Evolutionary conservation across 768 basidiomycete species (phyloP).

Genomic region (Suillus bovinus): DNA sequence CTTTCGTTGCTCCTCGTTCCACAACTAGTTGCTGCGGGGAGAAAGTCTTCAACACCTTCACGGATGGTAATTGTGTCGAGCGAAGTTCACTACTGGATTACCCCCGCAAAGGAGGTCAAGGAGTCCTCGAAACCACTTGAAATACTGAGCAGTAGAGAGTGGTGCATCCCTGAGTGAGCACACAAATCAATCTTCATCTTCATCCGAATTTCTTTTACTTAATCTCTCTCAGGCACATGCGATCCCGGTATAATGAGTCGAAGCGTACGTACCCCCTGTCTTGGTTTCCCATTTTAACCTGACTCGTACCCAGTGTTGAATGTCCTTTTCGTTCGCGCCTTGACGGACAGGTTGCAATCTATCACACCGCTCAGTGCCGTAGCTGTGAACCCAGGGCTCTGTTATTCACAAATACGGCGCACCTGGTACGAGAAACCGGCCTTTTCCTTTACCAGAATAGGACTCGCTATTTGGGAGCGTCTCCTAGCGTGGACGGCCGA

Average conservation of each 20-base stretch:
- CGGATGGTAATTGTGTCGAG: slow-evolving; percentile 36
- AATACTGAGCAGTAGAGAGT: slow-evolving; percentile 23
- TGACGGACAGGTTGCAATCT: slow-evolving; percentile 24
- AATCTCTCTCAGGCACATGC: slow-evolving; percentile 16
- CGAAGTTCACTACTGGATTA: slow-evolving; percentile 22
- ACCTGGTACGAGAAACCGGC: background rate
- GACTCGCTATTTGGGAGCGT: slow-evolving; percentile 6
- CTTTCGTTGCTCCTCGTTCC: slow-evolving; percentile 35
- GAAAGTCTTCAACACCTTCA: slow-evolving; percentile 20
- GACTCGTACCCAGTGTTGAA: slow-evolving; percentile 27
- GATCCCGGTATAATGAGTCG: slow-evolving; percentile 21
- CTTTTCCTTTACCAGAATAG: background rate
- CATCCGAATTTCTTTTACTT: no score
- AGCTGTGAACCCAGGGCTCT: slow-evolving; percentile 31
- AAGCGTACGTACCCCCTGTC: slow-evolving; percentile 24
- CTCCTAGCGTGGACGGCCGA: slow-evolving; percentile 24
- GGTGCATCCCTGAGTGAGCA: slow-evolving; percentile 21
- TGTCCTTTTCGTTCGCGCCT: slow-evolving; percentile 30
- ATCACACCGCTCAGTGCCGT: background rate
- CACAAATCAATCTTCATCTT: no score
- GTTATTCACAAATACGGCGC: slow-evolving; percentile 27
- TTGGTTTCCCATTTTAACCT: no score
- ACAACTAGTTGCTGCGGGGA: slow-evolving; percentile 25
- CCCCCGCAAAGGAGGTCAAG: slow-evolving; percentile 23
- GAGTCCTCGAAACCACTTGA: slow-evolving; percentile 23